phyloP scores from a whole-genome alignment of 495 filamentous ascomycete species.

The Poronia punctata region DNA sequence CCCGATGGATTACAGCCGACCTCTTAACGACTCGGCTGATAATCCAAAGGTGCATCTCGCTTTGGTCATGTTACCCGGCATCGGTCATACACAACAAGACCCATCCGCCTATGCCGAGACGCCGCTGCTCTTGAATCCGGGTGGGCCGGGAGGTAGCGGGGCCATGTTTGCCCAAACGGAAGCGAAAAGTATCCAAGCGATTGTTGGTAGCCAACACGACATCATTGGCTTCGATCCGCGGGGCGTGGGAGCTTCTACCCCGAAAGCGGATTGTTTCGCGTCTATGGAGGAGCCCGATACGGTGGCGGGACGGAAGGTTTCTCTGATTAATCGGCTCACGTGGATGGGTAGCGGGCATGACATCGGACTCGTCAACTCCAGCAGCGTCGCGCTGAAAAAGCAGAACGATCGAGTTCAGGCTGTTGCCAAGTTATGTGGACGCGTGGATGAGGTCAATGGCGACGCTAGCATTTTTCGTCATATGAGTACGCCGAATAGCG shows the following conservation, averaged over 20 bases:
- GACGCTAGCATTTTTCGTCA: slow-evolving; percentile 27
- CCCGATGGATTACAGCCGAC: slow-evolving; percentile 49
- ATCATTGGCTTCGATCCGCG: slow-evolving; percentile 33
- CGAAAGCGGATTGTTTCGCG: slow-evolving; percentile 27
- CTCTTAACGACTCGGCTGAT: slow-evolving; percentile 25
- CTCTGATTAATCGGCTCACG: slow-evolving; percentile 16
- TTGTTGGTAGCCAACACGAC: slow-evolving; percentile 28
- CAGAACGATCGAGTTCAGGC: slow-evolving; percentile 22
- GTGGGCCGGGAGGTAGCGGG: slow-evolving; percentile 48
- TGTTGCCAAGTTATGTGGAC: slow-evolving; percentile 29
- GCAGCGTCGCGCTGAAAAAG: slow-evolving; percentile 24
- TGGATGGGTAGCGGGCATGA: slow-evolving; percentile 12
- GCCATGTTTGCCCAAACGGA: slow-evolving; percentile 29
- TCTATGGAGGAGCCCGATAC: slow-evolving; percentile 8
- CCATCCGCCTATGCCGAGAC: slow-evolving; percentile 25
- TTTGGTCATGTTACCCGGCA: slow-evolving; percentile 44
- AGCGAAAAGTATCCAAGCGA: slow-evolving; percentile 34
- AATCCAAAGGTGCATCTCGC: slow-evolving; percentile 43
- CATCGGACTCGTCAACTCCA: slow-evolving; percentile 32
- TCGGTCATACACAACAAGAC: slow-evolving; percentile 42
- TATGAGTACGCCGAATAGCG: slow-evolving; percentile 21
- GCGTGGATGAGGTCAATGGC: slow-evolving; percentile 21
- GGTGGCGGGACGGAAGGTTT: slow-evolving; percentile 18
- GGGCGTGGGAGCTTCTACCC: slow-evolving; percentile 27
- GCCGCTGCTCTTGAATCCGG: slow-evolving; percentile 25